Percentiles rank a stretch among this genome's conserved stretches.
These are phyloP conservation scores for Aspergillus carlsbadensis DNA, from an alignment of 495 filamentous ascomycete genomes.

Conservation along the genomic window DNA sequence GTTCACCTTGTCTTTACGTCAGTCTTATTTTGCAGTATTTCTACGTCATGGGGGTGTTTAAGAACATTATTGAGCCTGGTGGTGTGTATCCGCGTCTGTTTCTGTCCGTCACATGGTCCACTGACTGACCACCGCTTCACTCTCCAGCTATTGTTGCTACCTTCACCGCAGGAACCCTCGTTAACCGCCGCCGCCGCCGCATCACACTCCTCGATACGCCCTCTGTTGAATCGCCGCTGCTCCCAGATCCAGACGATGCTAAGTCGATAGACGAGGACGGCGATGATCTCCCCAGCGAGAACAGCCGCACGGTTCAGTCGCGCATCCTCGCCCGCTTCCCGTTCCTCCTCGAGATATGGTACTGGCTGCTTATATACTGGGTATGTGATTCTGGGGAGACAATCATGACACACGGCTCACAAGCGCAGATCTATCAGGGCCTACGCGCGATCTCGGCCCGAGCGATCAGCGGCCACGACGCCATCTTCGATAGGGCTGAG, in stretches of 20 bases:
- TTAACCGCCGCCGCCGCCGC: conserved; percentile 18
- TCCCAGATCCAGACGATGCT: conserved; percentile 10
- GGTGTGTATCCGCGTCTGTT: conserved; percentile 15
- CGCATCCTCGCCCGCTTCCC: conserved; percentile 41
- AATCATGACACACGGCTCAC: not conserved
- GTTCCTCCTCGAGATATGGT: conserved; percentile 64
- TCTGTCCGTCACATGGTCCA: not conserved
- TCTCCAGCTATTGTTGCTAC: conserved; percentile 23
- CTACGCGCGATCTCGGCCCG: conserved; percentile 58
- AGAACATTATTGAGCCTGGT: conserved; percentile 23
- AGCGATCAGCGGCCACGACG: conserved; percentile 43
- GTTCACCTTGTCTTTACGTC: not conserved
- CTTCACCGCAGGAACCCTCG: conserved; percentile 24
- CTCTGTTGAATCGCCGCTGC: conserved; percentile 18
- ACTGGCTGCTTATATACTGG: conserved; percentile 64
- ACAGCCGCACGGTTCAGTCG: conserved; percentile 38
- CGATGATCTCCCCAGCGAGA: not conserved
- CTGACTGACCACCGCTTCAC: conserved; percentile 1
- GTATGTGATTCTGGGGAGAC: conserved; percentile 22
- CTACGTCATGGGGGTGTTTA: conserved; percentile 18
- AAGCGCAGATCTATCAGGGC: conserved; percentile 53
- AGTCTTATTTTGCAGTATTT: not conserved
- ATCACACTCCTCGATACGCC: not conserved
- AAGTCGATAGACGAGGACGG: conserved; percentile 1
- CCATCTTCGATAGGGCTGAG: conserved; percentile 42